These are phyloP conservation scores for Clarireedia sp. DNA, from an alignment of 2,329 filamentous ascomycete species.

Conservation along the genomic window DNA sequence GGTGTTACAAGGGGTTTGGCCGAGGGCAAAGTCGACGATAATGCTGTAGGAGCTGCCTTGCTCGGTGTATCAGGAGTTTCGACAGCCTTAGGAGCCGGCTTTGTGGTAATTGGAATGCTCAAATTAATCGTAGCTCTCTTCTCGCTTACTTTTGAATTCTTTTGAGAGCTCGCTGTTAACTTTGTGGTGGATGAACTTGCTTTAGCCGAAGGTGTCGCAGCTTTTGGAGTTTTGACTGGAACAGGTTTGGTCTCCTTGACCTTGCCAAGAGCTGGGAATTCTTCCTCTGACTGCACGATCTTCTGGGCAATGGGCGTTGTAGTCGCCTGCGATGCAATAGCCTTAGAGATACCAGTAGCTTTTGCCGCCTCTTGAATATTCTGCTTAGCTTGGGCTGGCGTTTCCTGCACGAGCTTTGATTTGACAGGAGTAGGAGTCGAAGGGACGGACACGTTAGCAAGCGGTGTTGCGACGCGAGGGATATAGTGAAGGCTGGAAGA, in stretches of 20 bases:
- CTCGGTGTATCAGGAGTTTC: slow-evolving; percentile 14
- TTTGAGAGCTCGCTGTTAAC: neutral
- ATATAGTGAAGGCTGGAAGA: slow-evolving; percentile 13
- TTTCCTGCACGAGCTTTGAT: neutral
- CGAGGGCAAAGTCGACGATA: slow-evolving; percentile 41
- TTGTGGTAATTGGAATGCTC: slow-evolving; percentile 33
- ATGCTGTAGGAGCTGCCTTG: slow-evolving; percentile 20
- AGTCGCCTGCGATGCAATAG: slow-evolving; percentile 30
- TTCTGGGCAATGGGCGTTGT: slow-evolving; percentile 8
- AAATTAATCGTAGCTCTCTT: slow-evolving; percentile 30
- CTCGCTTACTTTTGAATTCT: slow-evolving; percentile 16
- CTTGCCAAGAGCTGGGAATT: slow-evolving; percentile 49
- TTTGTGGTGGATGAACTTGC: slow-evolving; percentile 7
- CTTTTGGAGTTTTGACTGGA: slow-evolving; percentile 11
- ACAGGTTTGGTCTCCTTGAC: slow-evolving; percentile 23
- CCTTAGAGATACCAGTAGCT: slow-evolving; percentile 40
- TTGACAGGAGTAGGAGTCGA: slow-evolving; percentile 15
- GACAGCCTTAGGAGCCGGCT: slow-evolving; percentile 37
- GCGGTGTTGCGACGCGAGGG: slow-evolving; percentile 23
- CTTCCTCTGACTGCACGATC: slow-evolving; percentile 33
- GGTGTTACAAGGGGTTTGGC: slow-evolving; percentile 47
- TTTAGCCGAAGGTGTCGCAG: slow-evolving; percentile 8
- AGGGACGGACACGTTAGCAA: slow-evolving; percentile 23
- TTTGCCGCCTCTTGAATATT: slow-evolving; percentile 38
- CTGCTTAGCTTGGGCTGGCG: slow-evolving; percentile 31